phyloP scores from a whole-genome alignment of 495 filamentous ascomycete species.

The Daldinia decipiens region DNA sequence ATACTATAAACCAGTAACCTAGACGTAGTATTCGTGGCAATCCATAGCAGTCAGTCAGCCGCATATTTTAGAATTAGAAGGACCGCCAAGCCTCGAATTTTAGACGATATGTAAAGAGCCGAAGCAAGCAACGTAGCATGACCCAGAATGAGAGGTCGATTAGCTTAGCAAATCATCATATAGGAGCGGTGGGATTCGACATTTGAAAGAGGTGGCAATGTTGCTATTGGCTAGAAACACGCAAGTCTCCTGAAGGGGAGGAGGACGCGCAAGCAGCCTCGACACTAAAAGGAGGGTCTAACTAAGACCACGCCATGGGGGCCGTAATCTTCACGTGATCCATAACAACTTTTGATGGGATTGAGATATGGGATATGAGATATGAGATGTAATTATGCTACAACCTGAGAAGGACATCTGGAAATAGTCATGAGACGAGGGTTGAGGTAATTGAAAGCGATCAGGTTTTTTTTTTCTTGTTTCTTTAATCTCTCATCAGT shows the following conservation, averaged over 20 bases:
- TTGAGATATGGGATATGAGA: background rate
- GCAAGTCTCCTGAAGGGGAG: slow-evolving; percentile 40
- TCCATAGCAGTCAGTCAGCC: slow-evolving; percentile 26
- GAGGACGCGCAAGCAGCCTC: slow-evolving; percentile 44
- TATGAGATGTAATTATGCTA: background rate
- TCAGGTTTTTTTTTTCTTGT: background rate
- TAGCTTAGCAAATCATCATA: slow-evolving; percentile 42
- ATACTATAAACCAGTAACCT: slow-evolving; percentile 30
- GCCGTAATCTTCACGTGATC: slow-evolving; percentile 30
- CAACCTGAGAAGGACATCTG: background rate
- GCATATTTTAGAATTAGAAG: slow-evolving; percentile 36
- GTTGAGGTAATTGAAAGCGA: slow-evolving; percentile 9
- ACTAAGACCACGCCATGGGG: slow-evolving; percentile 34
- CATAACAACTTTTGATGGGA: slow-evolving; percentile 6
- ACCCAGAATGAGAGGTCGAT: slow-evolving; percentile 34
- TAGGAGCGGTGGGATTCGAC: slow-evolving; percentile 39
- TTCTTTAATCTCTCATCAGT: background rate
- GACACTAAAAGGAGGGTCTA: slow-evolving; percentile 36
- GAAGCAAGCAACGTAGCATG: slow-evolving; percentile 46
- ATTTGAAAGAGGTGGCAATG: slow-evolving; percentile 34
- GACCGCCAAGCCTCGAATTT: slow-evolving; percentile 35
- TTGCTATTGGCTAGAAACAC: slow-evolving; percentile 42
- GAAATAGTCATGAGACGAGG: background rate
- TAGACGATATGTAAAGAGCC: slow-evolving; percentile 42
- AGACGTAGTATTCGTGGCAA: slow-evolving; percentile 24